Evolutionary conservation across 352 stramenopile genomes (phyloP).

Genomic region (Globisporangium nodosum): DNA sequence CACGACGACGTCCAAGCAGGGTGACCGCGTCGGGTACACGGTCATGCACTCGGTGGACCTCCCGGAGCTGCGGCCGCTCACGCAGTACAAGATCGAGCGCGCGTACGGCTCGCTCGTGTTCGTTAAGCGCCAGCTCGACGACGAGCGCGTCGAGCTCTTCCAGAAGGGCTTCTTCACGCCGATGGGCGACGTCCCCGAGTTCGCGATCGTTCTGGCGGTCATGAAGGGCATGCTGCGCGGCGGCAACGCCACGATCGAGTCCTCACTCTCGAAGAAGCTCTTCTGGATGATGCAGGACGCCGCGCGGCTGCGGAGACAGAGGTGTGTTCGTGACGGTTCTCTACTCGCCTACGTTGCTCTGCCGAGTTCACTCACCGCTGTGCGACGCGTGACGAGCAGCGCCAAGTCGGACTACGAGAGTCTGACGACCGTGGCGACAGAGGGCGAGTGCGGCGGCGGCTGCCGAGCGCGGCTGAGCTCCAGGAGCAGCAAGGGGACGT

Average conservation of each 20-base stretch:
- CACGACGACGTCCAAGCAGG: constrained; percentile 14
- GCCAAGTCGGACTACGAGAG: neutral
- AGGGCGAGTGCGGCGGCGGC: constrained; percentile 24
- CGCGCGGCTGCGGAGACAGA: constrained; percentile 17
- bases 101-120: constrained; percentile 32
- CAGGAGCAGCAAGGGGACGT: constrained; percentile 19
- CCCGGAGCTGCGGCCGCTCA: constrained; percentile 8
- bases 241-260: constrained; percentile 28
- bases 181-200: constrained; percentile 25
- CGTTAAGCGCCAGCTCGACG: constrained; percentile 33
- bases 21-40: constrained; percentile 33
- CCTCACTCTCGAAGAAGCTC: constrained; percentile 35
- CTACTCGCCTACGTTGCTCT: neutral
- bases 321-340: neutral
- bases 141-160: constrained; percentile 28
- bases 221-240: constrained; percentile 20
- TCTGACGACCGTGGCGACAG: neutral
- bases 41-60: constrained; percentile 35
- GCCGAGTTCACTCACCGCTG: neutral
- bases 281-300: constrained; percentile 41
- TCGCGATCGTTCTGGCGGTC: constrained; percentile 10
- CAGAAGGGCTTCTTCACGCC: constrained; percentile 35
- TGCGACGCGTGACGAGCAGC: neutral
- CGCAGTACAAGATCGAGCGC: constrained; percentile 17
- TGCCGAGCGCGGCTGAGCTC: constrained; percentile 28